Evolutionary conservation across 1,284 basidiomycete genomes (phyloP).

Genomic region (Cutaneotrichosporon cavernicola): DNA sequence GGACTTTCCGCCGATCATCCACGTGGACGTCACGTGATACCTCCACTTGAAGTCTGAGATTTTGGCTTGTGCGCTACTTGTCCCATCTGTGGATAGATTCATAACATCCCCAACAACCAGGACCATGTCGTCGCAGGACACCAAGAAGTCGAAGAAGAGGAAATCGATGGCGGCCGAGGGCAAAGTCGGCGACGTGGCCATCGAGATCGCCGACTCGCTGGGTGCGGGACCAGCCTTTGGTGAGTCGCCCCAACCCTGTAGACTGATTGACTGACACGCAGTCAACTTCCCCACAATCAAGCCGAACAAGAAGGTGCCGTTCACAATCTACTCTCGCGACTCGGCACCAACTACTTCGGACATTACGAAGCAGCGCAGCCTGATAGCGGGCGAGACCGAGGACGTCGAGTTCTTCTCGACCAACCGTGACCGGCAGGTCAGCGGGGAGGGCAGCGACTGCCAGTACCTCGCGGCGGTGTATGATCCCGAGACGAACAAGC

Average conservation of each 20-base stretch:
- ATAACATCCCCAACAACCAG: neutral
- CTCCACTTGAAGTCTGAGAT: neutral
- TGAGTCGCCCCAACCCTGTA: constrained; percentile 38
- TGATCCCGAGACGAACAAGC: constrained; percentile 67
- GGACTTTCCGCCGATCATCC: neutral
- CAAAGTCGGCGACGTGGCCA: neutral
- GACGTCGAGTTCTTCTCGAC: constrained; percentile 63
- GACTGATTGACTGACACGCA: constrained; percentile 43
- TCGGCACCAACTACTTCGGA: constrained; percentile 42
- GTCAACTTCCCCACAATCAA: constrained; percentile 72
- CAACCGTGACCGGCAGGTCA: constrained; percentile 53
- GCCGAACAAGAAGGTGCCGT: constrained; percentile 63
- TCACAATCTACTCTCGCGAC: constrained; percentile 62
- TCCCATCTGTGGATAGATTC: neutral
- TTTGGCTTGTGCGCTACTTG: neutral
- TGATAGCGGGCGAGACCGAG: constrained; percentile 71
- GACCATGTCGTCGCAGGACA: constrained; percentile 21
- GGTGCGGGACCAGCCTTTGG: constrained; percentile 70
- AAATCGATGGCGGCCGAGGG: constrained; percentile 32
- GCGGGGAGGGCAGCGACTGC: constrained; percentile 57
- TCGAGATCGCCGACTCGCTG: constrained; percentile 2
- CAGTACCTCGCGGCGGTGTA: constrained; percentile 54
- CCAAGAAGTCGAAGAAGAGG: constrained; percentile 38
- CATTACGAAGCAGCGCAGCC: constrained; percentile 58
- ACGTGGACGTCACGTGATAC: constrained; percentile 6